phyloP scores from a whole-genome alignment of 2,329 filamentous ascomycete genomes.

The Pseudonectria foliicola region DNA sequence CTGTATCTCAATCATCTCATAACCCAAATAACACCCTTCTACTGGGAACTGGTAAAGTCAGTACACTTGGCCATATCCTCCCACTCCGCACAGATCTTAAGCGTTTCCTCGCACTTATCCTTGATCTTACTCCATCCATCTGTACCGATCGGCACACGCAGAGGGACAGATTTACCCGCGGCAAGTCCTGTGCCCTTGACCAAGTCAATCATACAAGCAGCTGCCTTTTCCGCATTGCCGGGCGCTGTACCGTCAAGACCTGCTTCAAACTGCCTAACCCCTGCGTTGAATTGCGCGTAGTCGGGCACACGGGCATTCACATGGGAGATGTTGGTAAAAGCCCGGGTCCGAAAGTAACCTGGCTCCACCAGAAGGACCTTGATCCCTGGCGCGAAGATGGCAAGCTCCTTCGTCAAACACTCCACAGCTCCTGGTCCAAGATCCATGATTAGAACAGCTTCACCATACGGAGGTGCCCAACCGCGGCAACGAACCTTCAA shows the following conservation, averaged over 20 bases:
- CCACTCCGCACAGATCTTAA: slow-evolving; percentile 41
- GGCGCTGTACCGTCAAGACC: slow-evolving; percentile 29
- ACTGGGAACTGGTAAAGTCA: too few species aligned
- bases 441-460: neutral
- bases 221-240: slow-evolving; percentile 44
- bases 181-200: slow-evolving; percentile 38
- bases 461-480: too few species aligned
- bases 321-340: slow-evolving; percentile 29
- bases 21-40: too few species aligned
- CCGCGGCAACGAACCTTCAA: too few species aligned
- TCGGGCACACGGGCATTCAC: slow-evolving; percentile 16
- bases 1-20: too few species aligned
- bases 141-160: slow-evolving; percentile 45
- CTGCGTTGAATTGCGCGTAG: slow-evolving; percentile 26
- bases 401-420: slow-evolving; percentile 19
- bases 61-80: slow-evolving; percentile 42
- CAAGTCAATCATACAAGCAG: slow-evolving; percentile 46
- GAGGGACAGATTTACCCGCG: slow-evolving; percentile 27
- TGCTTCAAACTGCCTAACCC: slow-evolving; percentile 12
- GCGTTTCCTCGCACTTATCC: slow-evolving; percentile 42
- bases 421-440: slow-evolving; percentile 14
- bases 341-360: slow-evolving; percentile 32
- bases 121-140: slow-evolving; percentile 44
- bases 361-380: slow-evolving; percentile 32
- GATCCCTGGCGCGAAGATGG: slow-evolving; percentile 20